Evolutionary conservation across 495 filamentous ascomycete species (phyloP).

Genomic region (Immersiella caudata): DNA sequence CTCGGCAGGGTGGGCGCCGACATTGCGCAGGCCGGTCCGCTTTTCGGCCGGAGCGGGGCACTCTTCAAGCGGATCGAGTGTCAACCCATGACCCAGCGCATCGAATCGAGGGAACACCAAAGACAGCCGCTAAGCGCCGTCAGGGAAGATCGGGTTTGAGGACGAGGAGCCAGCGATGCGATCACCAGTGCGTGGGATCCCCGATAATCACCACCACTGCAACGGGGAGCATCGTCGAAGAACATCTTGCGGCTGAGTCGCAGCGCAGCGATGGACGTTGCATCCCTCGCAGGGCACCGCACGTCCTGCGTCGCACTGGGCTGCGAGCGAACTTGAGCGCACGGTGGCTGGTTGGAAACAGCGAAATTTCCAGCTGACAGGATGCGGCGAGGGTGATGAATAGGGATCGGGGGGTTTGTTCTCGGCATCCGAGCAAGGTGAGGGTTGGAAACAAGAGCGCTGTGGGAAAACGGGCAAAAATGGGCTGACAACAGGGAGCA

Average conservation of each 20-base stretch:
- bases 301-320: background rate
- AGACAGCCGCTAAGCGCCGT: conserved; percentile 11
- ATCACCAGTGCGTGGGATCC: conserved; percentile 13
- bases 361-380: background rate
- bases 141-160: background rate
- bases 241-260: background rate
- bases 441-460: conserved; percentile 10
- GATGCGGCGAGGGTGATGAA: conserved; percentile 14
- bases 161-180: background rate
- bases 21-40: background rate
- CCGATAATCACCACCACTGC: conserved; percentile 2
- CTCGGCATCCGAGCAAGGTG: conserved; percentile 22
- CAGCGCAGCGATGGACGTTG: conserved; percentile 6
- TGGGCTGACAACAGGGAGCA: conserved; percentile 28
- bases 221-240: background rate
- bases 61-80: conserved; percentile 1
- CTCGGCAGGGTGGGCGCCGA: background rate
- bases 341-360: conserved; percentile 17
- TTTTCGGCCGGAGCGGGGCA: conserved; percentile 13
- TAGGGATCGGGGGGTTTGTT: conserved; percentile 10
- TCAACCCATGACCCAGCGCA: conserved; percentile 11
- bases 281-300: background rate
- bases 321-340: background rate
- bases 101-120: conserved; percentile 12
- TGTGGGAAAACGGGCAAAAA: conserved; percentile 24